Evolutionary conservation across 2,329 filamentous ascomycete species (phyloP), one percentile per base, ranked within the genome.

Genomic region (Fusarium hainanense): DNA sequence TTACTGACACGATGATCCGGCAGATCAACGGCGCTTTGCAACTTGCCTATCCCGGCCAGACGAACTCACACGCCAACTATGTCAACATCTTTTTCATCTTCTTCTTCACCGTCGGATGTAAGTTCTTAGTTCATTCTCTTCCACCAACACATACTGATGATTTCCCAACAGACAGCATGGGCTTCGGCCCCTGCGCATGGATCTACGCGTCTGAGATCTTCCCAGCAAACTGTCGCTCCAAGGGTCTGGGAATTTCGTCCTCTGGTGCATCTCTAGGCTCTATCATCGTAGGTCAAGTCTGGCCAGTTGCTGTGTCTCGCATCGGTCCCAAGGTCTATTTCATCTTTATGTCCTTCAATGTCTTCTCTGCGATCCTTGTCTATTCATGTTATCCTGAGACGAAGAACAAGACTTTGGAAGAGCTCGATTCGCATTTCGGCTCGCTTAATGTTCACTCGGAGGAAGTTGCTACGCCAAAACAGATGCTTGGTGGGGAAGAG

Each of bases 181-280:
- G 61, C 3, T 64, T 64, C 3, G 61, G 61, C 2, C 61, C 61
- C 0, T 64, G 61, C 25, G 61, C 61, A 1, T 64, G 61, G 61
- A 64, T 64, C 21, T 64, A 64, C 18, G 61, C 61, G 10, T 64
- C 61, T 3, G 61, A 64, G 21, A 64, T 64, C n/a, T 64, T 64
- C 21, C 61, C 61, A 4, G 61, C 61, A 23, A 64, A 64, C 25
- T 64, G 61, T 2, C 59, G 61, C 2, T 64, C 61, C 6, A 64
- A 64, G 11, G 61, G 61, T 25, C 61, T 64, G 7, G 61, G 49
- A 1, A 64, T 64, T 13, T 64, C 61, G 1, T 64, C 61, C 6
- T 64, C 61, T 3, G 61, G 61, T 4, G 54, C 61, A 8, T 64
- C 61, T 1, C 61, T 64, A 0, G 61, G 61, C 10, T 64, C 61